Evolutionary conservation across 352 stramenopile species (phyloP), one percentile per base, ranked within the genome.

Genomic region (Globisporangium parvum): DNA sequence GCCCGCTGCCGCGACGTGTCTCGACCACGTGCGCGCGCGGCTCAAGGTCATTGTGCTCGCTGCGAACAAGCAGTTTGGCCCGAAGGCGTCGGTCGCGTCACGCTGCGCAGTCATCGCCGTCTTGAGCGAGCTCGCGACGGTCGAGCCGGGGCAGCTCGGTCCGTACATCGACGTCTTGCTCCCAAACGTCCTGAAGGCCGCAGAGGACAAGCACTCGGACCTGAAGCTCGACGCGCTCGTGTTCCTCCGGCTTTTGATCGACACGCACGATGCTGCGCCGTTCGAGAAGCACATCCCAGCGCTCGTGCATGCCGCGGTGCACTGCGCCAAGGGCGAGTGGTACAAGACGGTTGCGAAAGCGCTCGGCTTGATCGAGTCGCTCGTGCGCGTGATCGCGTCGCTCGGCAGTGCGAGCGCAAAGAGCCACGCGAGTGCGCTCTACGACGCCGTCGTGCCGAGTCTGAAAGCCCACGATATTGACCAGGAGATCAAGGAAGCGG

Each of bases 401-500:
- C 53, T 67, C 23, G 47, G 57, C 45, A 70, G 75, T 35, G 42
- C 62, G 23, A 59, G 66, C 24, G 69, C 71, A 51, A 78, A 80
- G 58, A 60, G 69, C 24, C 77, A 91, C 51, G 91, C 96, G 0
- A 60, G 84, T 47, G 69, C 80, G 17, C 77, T 99, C 10, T 98
- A 96, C 59, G 73, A 93, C 37, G 91, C 94, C 6, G 88, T 99
- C 17, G 69, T 98, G 62, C 93, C 95, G 31, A 94, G 91, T n/a
- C 77, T 99, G 35, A 87, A 96, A 57, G 91, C 93, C 5, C 80
- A 98, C 65, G 96, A 99, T 63, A 97, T 99, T 51, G 97, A 99
- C 61, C 95, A 98, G 73, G 97, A 99, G 76, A 98, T 99, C 62
- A 99, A 99, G 65, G 97, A 99, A 63, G 89, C 93, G 53, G 89